These are phyloP conservation scores for Stereum hirsutum DNA, from an alignment of 1,284 basidiomycete species.

Conservation along the genomic window DNA sequence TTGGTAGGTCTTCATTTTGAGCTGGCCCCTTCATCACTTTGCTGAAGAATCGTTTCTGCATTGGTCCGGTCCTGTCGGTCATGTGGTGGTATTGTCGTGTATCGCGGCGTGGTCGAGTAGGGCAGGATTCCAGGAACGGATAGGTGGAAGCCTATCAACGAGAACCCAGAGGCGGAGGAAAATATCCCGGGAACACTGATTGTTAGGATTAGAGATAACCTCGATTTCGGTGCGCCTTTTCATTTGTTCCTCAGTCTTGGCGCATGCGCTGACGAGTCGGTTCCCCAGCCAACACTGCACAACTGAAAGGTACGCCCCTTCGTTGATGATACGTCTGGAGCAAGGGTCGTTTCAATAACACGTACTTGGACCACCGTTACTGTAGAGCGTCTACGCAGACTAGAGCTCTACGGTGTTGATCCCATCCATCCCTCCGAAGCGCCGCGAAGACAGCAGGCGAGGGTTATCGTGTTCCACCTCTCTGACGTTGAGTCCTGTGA, in stretches of 20 bases:
- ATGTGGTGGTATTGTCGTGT: too few species aligned
- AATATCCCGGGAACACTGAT: conserved; percentile 75
- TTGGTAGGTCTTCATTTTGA: conserved; percentile 28
- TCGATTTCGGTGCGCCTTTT: conserved; percentile 62
- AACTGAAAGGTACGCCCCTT: conserved; percentile 56
- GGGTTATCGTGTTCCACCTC: conserved; percentile 81
- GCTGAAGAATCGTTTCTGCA: neutral
- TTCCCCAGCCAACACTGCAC: conserved; percentile 73
- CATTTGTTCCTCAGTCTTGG: conserved; percentile 1
- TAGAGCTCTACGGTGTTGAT: conserved; percentile 74
- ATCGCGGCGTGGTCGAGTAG: too few species aligned
- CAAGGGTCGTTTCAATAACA: too few species aligned
- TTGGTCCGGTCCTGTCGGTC: too few species aligned
- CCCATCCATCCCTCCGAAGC: conserved; percentile 82
- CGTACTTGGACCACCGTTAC: neutral
- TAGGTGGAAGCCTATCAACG: conserved; percentile 74
- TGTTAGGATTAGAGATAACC: conserved; percentile 70
- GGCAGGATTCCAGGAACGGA: conserved; percentile 78
- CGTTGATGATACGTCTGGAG: neutral
- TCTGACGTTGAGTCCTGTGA: conserved; percentile 80
- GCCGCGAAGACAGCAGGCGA: conserved; percentile 68
- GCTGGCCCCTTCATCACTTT: too few species aligned
- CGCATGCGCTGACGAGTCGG: too few species aligned
- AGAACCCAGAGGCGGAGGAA: conserved; percentile 69
- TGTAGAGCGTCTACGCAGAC: conserved; percentile 68